Evolutionary conservation across 2,329 filamentous ascomycete genomes (phyloP).

Genomic region (Didymella exigua): DNA sequence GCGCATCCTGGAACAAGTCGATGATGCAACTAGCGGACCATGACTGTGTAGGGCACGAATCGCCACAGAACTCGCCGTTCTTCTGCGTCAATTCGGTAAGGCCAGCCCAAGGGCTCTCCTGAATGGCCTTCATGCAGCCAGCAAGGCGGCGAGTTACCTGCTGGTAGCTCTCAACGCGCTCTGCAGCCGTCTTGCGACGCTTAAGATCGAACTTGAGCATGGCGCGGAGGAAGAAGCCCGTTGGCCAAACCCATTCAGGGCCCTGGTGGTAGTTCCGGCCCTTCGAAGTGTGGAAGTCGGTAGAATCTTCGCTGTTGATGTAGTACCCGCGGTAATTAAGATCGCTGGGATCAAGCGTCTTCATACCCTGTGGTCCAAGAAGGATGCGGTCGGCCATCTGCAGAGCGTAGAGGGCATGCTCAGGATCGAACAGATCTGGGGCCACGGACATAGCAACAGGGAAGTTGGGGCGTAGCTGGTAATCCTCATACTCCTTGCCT

Average conservation of each 20-base stretch:
- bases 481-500: constrained; percentile 96
- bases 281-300: constrained; percentile 89
- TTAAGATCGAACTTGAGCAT: constrained; percentile 87
- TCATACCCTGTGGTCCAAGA: constrained; percentile 90
- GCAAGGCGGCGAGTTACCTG: constrained; percentile 84
- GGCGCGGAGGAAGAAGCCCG: constrained; percentile 91
- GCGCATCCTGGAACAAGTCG: constrained; percentile 92
- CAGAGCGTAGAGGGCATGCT: constrained; percentile 79
- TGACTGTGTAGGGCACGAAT: constrained; percentile 95
- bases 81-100: constrained; percentile 93
- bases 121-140: constrained; percentile 84
- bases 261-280: constrained; percentile 98
- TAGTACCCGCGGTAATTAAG: constrained; percentile 95
- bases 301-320: constrained; percentile 90
- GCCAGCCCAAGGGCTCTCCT: constrained; percentile 83
- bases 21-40: constrained; percentile 96
- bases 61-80: constrained; percentile 78
- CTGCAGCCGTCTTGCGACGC: constrained; percentile 69
- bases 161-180: constrained; percentile 86
- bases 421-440: constrained; percentile 79
- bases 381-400: constrained; percentile 79
- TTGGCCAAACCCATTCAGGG: constrained; percentile 97
- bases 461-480: constrained; percentile 94
- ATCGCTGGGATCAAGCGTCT: constrained; percentile 89
- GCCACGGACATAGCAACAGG: constrained; percentile 95